Evolutionary conservation across 78 protist species (phyloP).

Genomic region (Dictyostelium brefeldianum): DNA sequence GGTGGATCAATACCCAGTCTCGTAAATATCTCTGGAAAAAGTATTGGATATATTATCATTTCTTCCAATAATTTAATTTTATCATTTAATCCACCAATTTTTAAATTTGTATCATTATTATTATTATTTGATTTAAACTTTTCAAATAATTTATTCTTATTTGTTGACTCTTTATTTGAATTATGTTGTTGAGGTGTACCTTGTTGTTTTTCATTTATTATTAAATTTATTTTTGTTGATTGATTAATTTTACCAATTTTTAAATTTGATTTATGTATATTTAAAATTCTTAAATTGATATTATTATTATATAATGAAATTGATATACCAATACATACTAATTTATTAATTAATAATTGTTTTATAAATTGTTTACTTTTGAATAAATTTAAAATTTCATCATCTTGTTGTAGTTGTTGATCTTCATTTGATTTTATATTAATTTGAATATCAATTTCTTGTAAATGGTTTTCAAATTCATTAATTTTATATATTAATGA

Average conservation of each 20-base stretch:
- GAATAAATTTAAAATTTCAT: not conserved
- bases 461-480: constrained; percentile 1
- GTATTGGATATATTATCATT: constrained; percentile 73
- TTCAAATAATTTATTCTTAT: not conserved
- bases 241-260: constrained; percentile 26
- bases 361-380: constrained; percentile 22
- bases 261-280: constrained; percentile 8
- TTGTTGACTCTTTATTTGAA: not conserved
- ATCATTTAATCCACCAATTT: constrained; percentile 51
- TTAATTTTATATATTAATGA: not conserved
- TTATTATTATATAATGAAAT: not conserved
- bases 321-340: not conserved
- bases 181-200: not conserved
- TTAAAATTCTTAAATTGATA: not conserved
- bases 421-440: not conserved
- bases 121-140: not conserved
- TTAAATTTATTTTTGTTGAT: constrained; percentile 45
- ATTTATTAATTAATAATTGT: constrained; percentile 1
- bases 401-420: not conserved
- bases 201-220: not conserved
- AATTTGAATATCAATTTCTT: constrained; percentile 8
- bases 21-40: constrained; percentile 28
- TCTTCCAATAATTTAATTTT: constrained; percentile 43
- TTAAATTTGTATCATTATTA: not conserved
- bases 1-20: constrained; percentile 48